A percentile compares a stretch with the other conserved stretches of the same genome.
Conservation (phyloP, 345 rosid genomes). For the Eucalyptus rudis region DNA sequence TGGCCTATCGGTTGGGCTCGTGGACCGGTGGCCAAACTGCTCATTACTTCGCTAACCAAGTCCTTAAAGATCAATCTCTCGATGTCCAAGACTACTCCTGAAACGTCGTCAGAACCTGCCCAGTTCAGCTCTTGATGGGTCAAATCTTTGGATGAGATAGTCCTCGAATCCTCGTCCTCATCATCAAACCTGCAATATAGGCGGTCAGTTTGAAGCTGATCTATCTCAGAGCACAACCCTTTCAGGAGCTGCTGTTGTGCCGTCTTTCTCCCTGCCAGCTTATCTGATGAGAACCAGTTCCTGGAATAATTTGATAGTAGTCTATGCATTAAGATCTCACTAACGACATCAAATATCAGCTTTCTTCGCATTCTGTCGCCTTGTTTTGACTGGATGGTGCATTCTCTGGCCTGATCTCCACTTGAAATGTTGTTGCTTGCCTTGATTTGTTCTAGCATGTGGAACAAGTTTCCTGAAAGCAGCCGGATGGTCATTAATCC, state of each 20-base stretch:
- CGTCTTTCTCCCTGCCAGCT: constrained; percentile 10
- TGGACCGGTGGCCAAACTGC: constrained; percentile 13
- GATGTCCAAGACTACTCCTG: constrained; percentile 48
- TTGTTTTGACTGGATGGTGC: constrained; percentile 6
- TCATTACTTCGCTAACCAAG: constrained; percentile 57
- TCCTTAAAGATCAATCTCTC: constrained; percentile 86
- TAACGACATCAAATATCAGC: constrained; percentile 61
- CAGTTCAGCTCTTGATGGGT: constrained; percentile 32
- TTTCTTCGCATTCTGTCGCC: constrained; percentile 38
- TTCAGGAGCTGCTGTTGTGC: constrained; percentile 32
- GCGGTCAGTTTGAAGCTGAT: constrained; percentile 33
- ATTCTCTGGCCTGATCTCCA: constrained; percentile 7
- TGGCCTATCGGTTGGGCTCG: constrained; percentile 13
- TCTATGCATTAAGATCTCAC: constrained; percentile 48
- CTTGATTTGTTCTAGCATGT: constrained; percentile 45
- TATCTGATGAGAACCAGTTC: constrained; percentile 10
- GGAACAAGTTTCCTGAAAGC: constrained; percentile 44
- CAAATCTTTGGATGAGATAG: constrained; percentile 40
- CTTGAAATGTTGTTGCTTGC: constrained; percentile 8
- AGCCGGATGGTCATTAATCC: constrained; percentile 22
- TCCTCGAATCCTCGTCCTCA: constrained; percentile 26
- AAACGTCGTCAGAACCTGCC: constrained; percentile 36
- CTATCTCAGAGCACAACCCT: constrained; percentile 57
- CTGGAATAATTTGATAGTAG: constrained; percentile 15
- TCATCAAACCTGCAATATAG: constrained; percentile 28